Percentiles rank a stretch among this genome's conserved stretches.
Conservation (phyloP, 805 yeast genomes). For the Clavispora vitiphila region DNA sequence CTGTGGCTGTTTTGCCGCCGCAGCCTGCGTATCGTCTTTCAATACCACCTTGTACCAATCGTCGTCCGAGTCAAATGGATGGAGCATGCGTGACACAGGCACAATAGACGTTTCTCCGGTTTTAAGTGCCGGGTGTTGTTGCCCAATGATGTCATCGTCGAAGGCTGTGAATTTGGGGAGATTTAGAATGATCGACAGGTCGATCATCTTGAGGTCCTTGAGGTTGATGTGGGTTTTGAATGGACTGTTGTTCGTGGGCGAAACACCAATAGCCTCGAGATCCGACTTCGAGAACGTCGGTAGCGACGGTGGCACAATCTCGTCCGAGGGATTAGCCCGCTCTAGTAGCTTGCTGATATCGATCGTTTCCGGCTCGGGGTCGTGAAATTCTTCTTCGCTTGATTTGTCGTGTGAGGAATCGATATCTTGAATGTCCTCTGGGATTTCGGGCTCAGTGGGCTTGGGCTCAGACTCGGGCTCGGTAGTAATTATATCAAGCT, state of each 20-base stretch:
- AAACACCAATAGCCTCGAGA: conserved; percentile 17
- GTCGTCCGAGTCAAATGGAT: conserved; percentile 60
- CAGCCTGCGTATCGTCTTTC: conserved; percentile 25
- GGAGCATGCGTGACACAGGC: conserved; percentile 62
- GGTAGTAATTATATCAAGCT: not conserved
- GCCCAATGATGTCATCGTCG: conserved; percentile 24
- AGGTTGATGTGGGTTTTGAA: conserved; percentile 44
- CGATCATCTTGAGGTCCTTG: conserved; percentile 40
- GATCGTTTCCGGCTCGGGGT: conserved; percentile 18
- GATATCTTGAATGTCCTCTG: too few relatives aligned
- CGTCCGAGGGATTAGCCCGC: conserved; percentile 27
- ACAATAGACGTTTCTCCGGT: conserved; percentile 34
- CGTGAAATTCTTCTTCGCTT: not conserved
- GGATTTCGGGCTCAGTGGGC: too few relatives aligned
- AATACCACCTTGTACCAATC: conserved; percentile 56
- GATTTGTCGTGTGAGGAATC: not conserved
- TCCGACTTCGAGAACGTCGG: conserved; percentile 29
- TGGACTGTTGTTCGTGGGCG: conserved; percentile 20
- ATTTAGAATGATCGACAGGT: conserved; percentile 43
- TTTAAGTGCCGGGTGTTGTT: conserved; percentile 15
- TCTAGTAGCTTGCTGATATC: conserved; percentile 31
- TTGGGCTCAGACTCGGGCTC: too few relatives aligned
- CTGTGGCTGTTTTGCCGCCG: not conserved
- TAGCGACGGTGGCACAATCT: conserved; percentile 20
- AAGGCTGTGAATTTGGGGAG: conserved; percentile 47